Evolutionary conservation across 176 grass and related monocot species (phyloP).

Genomic region (Stipa capillata): DNA sequence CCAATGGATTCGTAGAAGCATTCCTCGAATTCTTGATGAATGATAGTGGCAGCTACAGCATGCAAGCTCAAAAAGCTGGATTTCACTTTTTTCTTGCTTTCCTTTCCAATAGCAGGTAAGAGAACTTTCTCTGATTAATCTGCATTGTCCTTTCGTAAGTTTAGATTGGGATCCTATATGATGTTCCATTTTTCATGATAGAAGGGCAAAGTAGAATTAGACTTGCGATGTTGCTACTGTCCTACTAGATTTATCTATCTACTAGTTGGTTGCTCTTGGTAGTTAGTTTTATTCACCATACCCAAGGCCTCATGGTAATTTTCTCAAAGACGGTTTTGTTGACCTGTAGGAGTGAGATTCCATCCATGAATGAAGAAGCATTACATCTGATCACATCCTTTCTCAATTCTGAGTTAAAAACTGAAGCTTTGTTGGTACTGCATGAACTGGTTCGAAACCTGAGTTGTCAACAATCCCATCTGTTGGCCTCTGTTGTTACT

Average conservation of each 20-base stretch:
- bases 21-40: constrained; percentile 55
- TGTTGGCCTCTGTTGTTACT: constrained; percentile 36
- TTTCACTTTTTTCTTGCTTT: constrained; percentile 68
- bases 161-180: too few relatives aligned
- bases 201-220: too few relatives aligned
- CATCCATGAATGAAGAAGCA: constrained; percentile 41
- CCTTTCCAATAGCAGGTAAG: constrained; percentile 58
- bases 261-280: too few relatives aligned
- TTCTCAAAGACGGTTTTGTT: too few relatives aligned
- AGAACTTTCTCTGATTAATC: not conserved
- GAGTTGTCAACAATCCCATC: constrained; percentile 30
- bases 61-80: constrained; percentile 44
- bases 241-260: too few relatives aligned
- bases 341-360: constrained; percentile 46
- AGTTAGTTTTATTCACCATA: too few relatives aligned
- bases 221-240: too few relatives aligned
- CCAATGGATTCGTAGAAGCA: constrained; percentile 83
- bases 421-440: constrained; percentile 52
- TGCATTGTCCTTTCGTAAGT: too few relatives aligned
- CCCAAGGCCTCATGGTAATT: too few relatives aligned
- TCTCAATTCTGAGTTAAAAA: constrained; percentile 47
- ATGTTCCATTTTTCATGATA: too few relatives aligned
- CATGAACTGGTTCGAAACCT: constrained; percentile 39
- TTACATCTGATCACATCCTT: constrained; percentile 43
- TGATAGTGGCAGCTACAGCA: constrained; percentile 22